Conservation (phyloP, 192 early-diverging fungal species). For the Borealophlyctis nickersoniae region DNA sequence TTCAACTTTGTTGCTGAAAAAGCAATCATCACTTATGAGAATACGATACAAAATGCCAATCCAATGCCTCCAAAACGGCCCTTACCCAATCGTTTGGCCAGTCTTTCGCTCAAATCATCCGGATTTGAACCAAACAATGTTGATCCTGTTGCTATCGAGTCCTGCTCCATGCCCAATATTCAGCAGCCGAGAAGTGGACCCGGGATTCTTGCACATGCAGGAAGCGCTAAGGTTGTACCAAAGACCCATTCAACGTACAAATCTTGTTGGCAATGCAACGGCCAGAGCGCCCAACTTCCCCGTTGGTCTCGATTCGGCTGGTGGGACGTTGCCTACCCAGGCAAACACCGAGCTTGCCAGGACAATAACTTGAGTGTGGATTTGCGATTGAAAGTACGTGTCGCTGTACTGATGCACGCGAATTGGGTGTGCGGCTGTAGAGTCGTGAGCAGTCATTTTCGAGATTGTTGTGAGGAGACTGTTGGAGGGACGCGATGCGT, state of each 20-base stretch:
- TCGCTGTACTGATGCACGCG: background rate
- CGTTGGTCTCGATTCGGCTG: background rate
- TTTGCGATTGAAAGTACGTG: background rate
- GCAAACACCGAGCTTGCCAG: background rate
- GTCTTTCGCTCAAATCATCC: conserved; percentile 20
- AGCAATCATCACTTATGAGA: too few relatives aligned
- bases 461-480: too few relatives aligned
- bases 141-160: conserved; percentile 5
- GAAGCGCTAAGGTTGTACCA: too few relatives aligned
- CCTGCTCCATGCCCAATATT: background rate
- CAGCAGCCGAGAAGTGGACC: background rate
- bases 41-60: too few relatives aligned
- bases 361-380: background rate
- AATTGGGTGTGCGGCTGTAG: too few relatives aligned
- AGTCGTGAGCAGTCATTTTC: too few relatives aligned
- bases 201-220: too few relatives aligned
- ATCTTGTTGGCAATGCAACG: conserved; percentile 24
- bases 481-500: too few relatives aligned
- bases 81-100: conserved; percentile 21
- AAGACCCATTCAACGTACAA: conserved; percentile 10
- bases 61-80: too few relatives aligned
- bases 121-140: background rate
- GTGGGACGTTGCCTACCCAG: background rate
- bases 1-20: conserved; percentile 16
- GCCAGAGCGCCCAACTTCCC: conserved; percentile 13